Base-by-base conservation (phyloP, 2,329 filamentous ascomycete genomes). In the Coniochaeta ligniaria region DNA sequence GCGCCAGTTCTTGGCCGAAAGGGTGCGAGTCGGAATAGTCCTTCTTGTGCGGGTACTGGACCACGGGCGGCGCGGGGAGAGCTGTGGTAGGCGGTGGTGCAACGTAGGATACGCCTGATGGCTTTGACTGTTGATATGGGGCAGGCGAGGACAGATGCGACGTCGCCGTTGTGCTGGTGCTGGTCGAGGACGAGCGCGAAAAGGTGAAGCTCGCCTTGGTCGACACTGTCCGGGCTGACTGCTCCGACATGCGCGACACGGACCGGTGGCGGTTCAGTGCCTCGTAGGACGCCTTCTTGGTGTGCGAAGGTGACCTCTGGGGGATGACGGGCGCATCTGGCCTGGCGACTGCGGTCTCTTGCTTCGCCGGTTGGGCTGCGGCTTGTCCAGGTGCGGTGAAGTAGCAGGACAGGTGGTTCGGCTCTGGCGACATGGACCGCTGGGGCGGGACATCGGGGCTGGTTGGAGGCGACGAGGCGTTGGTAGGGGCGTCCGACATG, bases 1-100 rank as follows among this genome's bases (percentile, higher is more conserved):
- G 90, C 60, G 91, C 92, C 59, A 98, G 80, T 75, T 99, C 95
- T 58, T 89, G 87, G 59, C 91, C 91, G 69, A 98, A 98, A 0
- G 94, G 94, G 72, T 95, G 85, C 54, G 75, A 67, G 31, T 78
- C 73, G 11, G 70, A 70, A 61, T 72, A 70, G 58, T 70, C 72
- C 68, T 70, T 76, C 59, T 63, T 66, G 62, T 78, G 78, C 60
- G 75, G 74, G 70, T 68, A 73, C 66, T 70, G 65, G 31, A 74
- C 64, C 58, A 71, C 66, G 60, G 70, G 70, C 57, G 71, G 64
- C 33, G 71, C 62, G 16, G 73, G 72, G n/a, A 71, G 57, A 14
- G 55, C 47, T 56, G 55, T 58, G 52, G 66, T 66, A 67, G 65
- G 70, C 62, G 58, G 69, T 57, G 64, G 74, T 61, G 65, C 72